A percentile compares a stretch with the other conserved stretches of the same genome.
Conservation (phyloP, 139 green algal species). For the Chlorella sp. region DNA sequence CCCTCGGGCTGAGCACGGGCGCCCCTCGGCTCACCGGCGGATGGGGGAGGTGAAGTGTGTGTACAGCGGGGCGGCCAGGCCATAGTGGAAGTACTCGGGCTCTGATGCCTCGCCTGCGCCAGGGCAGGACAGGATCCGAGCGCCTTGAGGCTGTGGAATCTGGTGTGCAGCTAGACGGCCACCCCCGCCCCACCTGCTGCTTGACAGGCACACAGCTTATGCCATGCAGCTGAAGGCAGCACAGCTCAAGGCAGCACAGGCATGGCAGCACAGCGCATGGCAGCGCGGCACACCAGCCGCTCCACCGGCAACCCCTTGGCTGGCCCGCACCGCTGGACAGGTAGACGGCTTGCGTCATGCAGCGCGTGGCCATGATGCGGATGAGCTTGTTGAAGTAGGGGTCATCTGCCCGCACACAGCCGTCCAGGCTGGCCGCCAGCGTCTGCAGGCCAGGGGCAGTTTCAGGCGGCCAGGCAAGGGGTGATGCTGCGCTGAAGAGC, state of each 20-base stretch:
- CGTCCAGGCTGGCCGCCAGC: conserved; percentile 82
- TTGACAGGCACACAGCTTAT: conserved; percentile 82
- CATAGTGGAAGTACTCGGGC: conserved; percentile 90
- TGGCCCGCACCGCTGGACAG: conserved; percentile 69
- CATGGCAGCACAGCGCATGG: no score
- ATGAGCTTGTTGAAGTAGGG: conserved; percentile 98
- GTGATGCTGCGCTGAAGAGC: no score
- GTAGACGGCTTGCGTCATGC: conserved; percentile 95
- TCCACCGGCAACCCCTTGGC: background rate
- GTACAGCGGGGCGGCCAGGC: conserved; percentile 92
- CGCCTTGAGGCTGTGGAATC: no score
- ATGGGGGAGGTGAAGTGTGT: conserved; percentile 99
- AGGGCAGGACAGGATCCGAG: background rate
- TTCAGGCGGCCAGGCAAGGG: no score
- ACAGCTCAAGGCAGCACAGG: no score
- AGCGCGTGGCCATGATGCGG: conserved; percentile 96
- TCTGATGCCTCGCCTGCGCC: conserved; percentile 43
- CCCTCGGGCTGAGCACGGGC: background rate
- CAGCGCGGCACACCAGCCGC: background rate
- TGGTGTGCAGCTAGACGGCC: no score
- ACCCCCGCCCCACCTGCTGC: conserved; percentile 38
- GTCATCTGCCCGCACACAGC: conserved; percentile 74
- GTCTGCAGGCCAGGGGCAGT: conserved; percentile 30
- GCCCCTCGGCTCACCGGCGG: conserved; percentile 54
- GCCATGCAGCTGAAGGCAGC: conserved; percentile 94